Conservation (phyloP, 1,139 yeast species). For the Pichia sp. region DNA sequence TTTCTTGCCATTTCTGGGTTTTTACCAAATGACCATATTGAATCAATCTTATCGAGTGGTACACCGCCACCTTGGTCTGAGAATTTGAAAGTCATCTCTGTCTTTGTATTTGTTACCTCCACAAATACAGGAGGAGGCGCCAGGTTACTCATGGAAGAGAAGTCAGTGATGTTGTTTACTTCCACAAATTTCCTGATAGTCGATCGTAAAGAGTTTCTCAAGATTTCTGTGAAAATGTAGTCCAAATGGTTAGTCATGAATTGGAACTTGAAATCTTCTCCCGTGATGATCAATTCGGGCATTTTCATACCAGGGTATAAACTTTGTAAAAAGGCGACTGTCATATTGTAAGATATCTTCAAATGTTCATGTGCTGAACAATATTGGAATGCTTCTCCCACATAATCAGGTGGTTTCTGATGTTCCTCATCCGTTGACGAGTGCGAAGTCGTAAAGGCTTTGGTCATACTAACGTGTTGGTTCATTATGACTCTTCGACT, state of each 20-base stretch:
- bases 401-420: slow-evolving; percentile 54
- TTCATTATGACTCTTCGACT: slow-evolving; percentile 86
- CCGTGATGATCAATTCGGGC: slow-evolving; percentile 74
- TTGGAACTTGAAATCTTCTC: slow-evolving; percentile 61
- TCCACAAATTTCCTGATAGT: slow-evolving; percentile 12
- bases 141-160: slow-evolving; percentile 24
- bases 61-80: slow-evolving; percentile 92
- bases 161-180: too few relatives aligned
- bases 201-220: slow-evolving; percentile 64
- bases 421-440: slow-evolving; percentile 10
- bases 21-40: slow-evolving; percentile 83
- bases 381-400: slow-evolving; percentile 80
- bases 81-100: slow-evolving; percentile 65
- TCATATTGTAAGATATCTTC: slow-evolving; percentile 45
- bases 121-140: slow-evolving; percentile 63
- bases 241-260: slow-evolving; percentile 83
- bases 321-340: slow-evolving; percentile 37
- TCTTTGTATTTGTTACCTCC: slow-evolving; percentile 59
- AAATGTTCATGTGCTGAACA: slow-evolving; percentile 74
- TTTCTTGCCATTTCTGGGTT: slow-evolving; percentile 49
- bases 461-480: slow-evolving; percentile 76
- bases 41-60: slow-evolving; percentile 45
- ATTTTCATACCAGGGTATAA: slow-evolving; percentile 49
- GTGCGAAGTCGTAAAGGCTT: slow-evolving; percentile 43
- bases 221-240: slow-evolving; percentile 76